Percentiles rank a stretch among this genome's conserved stretches.
phyloP scores from a whole-genome alignment of 768 basidiomycete species.

The Mrakia blollopis region DNA sequence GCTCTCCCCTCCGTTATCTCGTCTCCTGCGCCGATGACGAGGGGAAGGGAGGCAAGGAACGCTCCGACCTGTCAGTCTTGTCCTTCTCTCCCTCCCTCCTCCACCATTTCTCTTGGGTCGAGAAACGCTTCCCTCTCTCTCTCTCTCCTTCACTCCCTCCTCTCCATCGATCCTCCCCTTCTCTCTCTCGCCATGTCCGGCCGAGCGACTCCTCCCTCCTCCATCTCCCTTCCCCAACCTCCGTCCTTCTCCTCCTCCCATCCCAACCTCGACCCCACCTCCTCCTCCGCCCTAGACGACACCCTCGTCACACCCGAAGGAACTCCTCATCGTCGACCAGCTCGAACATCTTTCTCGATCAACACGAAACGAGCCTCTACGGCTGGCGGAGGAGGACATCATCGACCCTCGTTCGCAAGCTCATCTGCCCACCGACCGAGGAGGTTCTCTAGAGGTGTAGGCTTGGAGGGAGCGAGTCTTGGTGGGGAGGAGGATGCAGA shows the following conservation, averaged over 20 bases:
- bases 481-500: conserved; percentile 7
- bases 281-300: conserved; percentile 8
- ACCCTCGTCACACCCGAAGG: conserved; percentile 3
- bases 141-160: too few species aligned
- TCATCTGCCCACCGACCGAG: background rate
- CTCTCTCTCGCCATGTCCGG: too few species aligned
- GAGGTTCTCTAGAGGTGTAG: background rate
- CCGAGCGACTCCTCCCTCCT: background rate
- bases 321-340: background rate
- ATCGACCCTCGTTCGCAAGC: conserved; percentile 17
- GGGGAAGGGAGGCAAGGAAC: too few species aligned
- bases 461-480: background rate
- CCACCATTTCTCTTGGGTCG: too few species aligned
- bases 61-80: too few species aligned
- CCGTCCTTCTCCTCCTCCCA: too few species aligned
- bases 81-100: too few species aligned
- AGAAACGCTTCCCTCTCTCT: too few species aligned
- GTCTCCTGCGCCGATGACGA: too few species aligned
- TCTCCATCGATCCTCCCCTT: too few species aligned
- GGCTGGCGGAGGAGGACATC: background rate
- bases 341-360: conserved; percentile 7
- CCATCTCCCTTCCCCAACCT: background rate
- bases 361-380: background rate
- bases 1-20: too few species aligned
- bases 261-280: background rate